Evolutionary conservation across 306 rosid species (phyloP).

Genomic region (Vigna unguiculata): DNA sequence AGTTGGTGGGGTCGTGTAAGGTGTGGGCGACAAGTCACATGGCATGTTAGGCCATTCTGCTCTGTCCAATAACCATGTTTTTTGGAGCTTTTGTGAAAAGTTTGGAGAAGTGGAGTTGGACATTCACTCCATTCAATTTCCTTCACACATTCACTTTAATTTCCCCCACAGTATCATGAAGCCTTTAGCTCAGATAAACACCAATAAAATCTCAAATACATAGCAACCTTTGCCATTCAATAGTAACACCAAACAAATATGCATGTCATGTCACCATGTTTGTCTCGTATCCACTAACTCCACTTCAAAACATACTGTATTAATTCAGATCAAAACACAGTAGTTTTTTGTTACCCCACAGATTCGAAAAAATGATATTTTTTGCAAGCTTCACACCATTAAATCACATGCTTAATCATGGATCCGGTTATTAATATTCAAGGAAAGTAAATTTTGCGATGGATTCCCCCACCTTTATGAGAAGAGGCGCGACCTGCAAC

Average conservation of each 20-base stretch:
- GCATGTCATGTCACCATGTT: slow-evolving; percentile 5
- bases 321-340: background rate
- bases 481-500: background rate
- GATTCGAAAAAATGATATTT: background rate
- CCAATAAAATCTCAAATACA: slow-evolving; percentile 19
- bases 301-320: background rate
- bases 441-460: background rate
- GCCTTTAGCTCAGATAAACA: background rate
- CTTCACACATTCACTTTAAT: background rate
- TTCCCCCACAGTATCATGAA: background rate
- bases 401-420: background rate
- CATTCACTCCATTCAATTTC: slow-evolving; percentile 42
- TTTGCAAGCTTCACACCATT: slow-evolving; percentile 4
- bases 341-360: background rate
- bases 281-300: slow-evolving; percentile 15
- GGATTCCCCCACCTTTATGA: background rate
- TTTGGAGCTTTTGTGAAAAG: slow-evolving; percentile 50
- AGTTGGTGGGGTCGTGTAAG: slow-evolving; percentile 16
- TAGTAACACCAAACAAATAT: background rate
- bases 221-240: slow-evolving; percentile 34
- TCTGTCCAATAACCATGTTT: slow-evolving; percentile 42
- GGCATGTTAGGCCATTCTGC: slow-evolving; percentile 48
- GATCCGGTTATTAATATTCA: background rate
- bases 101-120: slow-evolving; percentile 51
- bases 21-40: slow-evolving; percentile 73